These are phyloP conservation scores for Cercophora scortea DNA, from an alignment of 495 filamentous ascomycete species.

Conservation along the genomic window DNA sequence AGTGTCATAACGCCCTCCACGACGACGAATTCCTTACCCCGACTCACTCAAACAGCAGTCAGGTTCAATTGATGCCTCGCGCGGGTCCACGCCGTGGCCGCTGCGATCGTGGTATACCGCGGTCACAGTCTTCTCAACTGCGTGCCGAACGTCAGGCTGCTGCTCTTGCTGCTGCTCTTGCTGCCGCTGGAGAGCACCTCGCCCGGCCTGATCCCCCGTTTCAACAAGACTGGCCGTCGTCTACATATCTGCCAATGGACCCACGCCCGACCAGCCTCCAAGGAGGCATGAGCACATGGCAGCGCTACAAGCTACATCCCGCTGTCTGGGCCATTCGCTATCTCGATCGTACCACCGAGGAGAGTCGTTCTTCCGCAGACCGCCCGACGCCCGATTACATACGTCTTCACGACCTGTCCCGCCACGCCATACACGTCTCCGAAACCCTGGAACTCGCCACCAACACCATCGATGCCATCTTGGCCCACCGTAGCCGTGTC, in stretches of 20 bases:
- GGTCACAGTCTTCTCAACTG: not conserved
- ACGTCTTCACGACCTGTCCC: constrained; percentile 38
- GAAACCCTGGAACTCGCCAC: constrained; percentile 37
- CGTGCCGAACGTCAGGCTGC: not conserved
- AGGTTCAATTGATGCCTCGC: not conserved
- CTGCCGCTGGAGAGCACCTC: not conserved
- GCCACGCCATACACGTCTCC: constrained; percentile 38
- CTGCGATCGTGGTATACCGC: not conserved
- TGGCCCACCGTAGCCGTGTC: constrained; percentile 19
- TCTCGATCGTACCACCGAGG: too few species aligned
- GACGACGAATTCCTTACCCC: not conserved
- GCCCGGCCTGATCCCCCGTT: not conserved
- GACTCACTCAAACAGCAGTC: not conserved
- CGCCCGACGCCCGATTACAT: constrained; percentile 18
- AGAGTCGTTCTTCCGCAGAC: too few species aligned
- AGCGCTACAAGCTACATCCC: too few species aligned
- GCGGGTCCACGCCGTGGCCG: not conserved
- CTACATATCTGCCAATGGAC: too few species aligned
- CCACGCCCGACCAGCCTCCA: too few species aligned
- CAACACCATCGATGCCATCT: constrained; percentile 26
- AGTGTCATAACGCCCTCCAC: not conserved
- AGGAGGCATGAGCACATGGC: too few species aligned
- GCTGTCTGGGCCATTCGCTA: too few species aligned
- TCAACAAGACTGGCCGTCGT: not conserved
- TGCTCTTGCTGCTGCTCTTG: not conserved